Evolutionary conservation across 2,329 filamentous ascomycete species (phyloP).

Genomic region (Alternaria consortialis): DNA sequence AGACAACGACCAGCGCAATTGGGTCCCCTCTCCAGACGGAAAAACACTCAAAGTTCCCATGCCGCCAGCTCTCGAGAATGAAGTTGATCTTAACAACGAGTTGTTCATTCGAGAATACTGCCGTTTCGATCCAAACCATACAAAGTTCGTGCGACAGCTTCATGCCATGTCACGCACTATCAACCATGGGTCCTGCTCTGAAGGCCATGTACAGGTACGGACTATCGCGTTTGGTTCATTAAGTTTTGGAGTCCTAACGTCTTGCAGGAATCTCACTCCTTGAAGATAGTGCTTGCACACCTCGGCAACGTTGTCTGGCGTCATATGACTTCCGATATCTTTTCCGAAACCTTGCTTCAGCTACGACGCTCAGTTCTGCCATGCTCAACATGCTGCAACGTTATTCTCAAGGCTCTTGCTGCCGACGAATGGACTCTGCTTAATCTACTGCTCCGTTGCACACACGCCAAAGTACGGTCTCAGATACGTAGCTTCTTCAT

Average conservation of each 20-base stretch:
- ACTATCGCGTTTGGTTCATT: not conserved
- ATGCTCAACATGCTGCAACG: conserved; percentile 62
- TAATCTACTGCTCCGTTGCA: conserved; percentile 62
- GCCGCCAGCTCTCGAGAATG: conserved; percentile 56
- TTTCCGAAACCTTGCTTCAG: conserved; percentile 64
- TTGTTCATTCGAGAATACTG: conserved; percentile 78
- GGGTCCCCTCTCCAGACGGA: conserved; percentile 51
- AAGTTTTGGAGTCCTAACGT: not conserved
- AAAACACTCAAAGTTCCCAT: conserved; percentile 60
- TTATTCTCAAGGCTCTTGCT: conserved; percentile 69
- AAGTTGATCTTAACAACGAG: conserved; percentile 77
- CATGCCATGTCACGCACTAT: conserved; percentile 65
- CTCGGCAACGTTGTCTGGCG: conserved; percentile 79
- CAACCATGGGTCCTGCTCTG: conserved; percentile 60
- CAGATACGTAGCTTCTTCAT: conserved; percentile 42
- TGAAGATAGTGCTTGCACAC: conserved; percentile 69
- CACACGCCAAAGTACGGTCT: conserved; percentile 40
- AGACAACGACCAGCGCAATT: conserved; percentile 46
- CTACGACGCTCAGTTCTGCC: conserved; percentile 64
- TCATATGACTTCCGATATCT: conserved; percentile 72
- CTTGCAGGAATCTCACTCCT: conserved; percentile 58
- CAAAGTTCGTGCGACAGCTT: conserved; percentile 70
- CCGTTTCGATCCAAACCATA: conserved; percentile 77
- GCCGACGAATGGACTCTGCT: conserved; percentile 66
- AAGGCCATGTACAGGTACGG: conserved; percentile 49